Evolutionary conservation across 306 rosid species (phyloP).

Genomic region (Abrus pulchellus): DNA sequence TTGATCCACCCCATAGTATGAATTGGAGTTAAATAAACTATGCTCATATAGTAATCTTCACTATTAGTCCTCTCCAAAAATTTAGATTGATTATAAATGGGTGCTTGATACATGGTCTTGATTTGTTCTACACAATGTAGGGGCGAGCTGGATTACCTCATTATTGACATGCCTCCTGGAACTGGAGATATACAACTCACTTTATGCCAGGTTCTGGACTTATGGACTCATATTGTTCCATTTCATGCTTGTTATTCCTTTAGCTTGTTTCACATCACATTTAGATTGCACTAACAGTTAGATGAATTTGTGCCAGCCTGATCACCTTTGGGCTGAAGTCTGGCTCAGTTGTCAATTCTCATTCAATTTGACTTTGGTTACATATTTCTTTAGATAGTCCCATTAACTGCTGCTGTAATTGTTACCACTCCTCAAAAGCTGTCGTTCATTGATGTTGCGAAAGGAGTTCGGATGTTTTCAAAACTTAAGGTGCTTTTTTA

Average conservation of each 20-base stretch:
- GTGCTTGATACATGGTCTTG: conserved; percentile 41
- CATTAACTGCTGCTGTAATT: conserved; percentile 95
- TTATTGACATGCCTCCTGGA: conserved; percentile 99
- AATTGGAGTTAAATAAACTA: conserved; percentile 26
- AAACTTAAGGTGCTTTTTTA: conserved; percentile 80
- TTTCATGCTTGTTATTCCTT: conserved; percentile 18
- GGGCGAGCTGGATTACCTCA: conserved; percentile 98
- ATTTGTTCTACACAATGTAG: conserved; percentile 59
- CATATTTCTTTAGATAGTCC: conserved; percentile 72
- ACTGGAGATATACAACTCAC: conserved; percentile 99
- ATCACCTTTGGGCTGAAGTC: conserved; percentile 18
- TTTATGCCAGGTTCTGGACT: conserved; percentile 83
- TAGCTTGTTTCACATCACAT: conserved; percentile 22
- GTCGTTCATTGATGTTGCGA: conserved; percentile 96
- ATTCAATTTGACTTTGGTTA: conserved; percentile 45
- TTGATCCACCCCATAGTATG: conserved; percentile 21
- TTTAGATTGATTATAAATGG: conserved; percentile 3
- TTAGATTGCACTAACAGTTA: conserved; percentile 1
- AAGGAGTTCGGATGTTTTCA: conserved; percentile 99
- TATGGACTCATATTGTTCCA: neutral
- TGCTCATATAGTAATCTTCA: conserved; percentile 6
- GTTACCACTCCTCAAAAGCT: conserved; percentile 98
- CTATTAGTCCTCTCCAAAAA: conserved; percentile 8
- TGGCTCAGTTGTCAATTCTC: conserved; percentile 6
- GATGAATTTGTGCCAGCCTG: neutral